Percentiles rank a stretch among this genome's conserved stretches.
phyloP scores from a whole-genome alignment of 345 rosid genomes.

The Melaleuca alternifolia region DNA sequence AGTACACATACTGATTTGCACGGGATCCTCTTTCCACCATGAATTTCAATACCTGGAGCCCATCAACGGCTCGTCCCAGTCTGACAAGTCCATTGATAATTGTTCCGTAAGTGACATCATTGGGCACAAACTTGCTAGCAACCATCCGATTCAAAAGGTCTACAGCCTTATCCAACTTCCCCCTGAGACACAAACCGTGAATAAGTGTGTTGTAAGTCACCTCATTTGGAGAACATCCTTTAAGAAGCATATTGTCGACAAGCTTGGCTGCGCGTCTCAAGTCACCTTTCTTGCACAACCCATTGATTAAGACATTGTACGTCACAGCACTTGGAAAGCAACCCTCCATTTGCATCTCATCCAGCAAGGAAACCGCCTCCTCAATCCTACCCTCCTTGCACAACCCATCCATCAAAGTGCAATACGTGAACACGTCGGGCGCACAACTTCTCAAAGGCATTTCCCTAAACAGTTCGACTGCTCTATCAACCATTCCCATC shows the following conservation, averaged over 20 bases:
- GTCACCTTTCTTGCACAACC: slow-evolving; percentile 76
- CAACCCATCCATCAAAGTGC: slow-evolving; percentile 92
- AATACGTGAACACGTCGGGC: slow-evolving; percentile 77
- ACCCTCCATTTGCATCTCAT: slow-evolving; percentile 94
- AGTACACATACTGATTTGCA: slow-evolving; percentile 57
- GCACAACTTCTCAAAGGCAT: slow-evolving; percentile 46
- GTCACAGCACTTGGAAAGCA: slow-evolving; percentile 56
- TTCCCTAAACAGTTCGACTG: slow-evolving; percentile 56
- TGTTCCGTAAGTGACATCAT: slow-evolving; percentile 75
- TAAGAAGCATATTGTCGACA: slow-evolving; percentile 86
- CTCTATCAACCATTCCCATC: slow-evolving; percentile 59
- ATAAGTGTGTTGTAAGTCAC: slow-evolving; percentile 86
- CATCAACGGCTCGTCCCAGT: slow-evolving; percentile 55
- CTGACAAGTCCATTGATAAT: slow-evolving; percentile 78
- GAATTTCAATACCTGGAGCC: slow-evolving; percentile 27
- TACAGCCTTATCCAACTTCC: slow-evolving; percentile 76
- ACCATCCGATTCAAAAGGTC: slow-evolving; percentile 79
- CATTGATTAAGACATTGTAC: slow-evolving; percentile 72
- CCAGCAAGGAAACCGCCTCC: slow-evolving; percentile 77
- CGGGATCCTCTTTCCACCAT: slow-evolving; percentile 71
- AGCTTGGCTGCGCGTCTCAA: slow-evolving; percentile 66
- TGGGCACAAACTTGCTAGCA: slow-evolving; percentile 54
- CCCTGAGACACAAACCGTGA: slow-evolving; percentile 75
- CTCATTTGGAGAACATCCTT: slow-evolving; percentile 75
- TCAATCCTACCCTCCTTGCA: slow-evolving; percentile 68